These are phyloP conservation scores for Syzygium grande DNA, from an alignment of 345 rosid genomes.

Conservation along the genomic window DNA sequence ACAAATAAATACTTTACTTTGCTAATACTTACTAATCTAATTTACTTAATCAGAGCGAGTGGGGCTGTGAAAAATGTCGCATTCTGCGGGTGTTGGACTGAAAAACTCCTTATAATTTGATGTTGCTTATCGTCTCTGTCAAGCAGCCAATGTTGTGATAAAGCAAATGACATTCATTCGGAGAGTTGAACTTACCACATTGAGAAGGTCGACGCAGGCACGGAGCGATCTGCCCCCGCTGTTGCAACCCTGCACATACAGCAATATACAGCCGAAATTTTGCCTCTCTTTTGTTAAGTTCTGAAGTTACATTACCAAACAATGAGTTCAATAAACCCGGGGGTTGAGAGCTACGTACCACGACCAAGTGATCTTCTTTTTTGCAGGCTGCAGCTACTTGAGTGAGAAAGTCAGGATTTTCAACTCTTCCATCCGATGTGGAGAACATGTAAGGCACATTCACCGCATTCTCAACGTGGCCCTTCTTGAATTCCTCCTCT, in stretches of 20 bases:
- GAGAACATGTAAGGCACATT: conserved; percentile 48
- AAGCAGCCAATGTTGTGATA: neutral
- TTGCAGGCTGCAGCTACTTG: conserved; percentile 23
- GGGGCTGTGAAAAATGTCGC: neutral
- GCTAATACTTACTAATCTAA: neutral
- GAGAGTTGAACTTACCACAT: conserved; percentile 20
- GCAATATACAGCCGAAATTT: neutral
- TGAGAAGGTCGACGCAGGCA: conserved; percentile 37
- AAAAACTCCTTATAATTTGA: neutral
- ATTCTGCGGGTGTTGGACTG: neutral
- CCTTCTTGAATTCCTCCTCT: conserved; percentile 36
- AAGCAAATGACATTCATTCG: neutral
- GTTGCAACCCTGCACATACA: conserved; percentile 25
- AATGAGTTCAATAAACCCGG: neutral
- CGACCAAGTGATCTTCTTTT: conserved; percentile 19
- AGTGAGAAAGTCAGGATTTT: conserved; percentile 33
- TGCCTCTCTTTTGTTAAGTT: too few relatives aligned
- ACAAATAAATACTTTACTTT: neutral
- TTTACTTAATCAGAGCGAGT: neutral
- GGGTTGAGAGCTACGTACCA: neutral
- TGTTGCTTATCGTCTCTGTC: neutral
- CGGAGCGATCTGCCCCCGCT: conserved; percentile 29
- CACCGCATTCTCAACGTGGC: conserved; percentile 36
- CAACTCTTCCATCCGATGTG: conserved; percentile 33
- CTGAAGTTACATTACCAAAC: neutral